Base-by-base conservation (phyloP, 108 stramenopile genomes). In the Nitzschia sp. region DNA sequence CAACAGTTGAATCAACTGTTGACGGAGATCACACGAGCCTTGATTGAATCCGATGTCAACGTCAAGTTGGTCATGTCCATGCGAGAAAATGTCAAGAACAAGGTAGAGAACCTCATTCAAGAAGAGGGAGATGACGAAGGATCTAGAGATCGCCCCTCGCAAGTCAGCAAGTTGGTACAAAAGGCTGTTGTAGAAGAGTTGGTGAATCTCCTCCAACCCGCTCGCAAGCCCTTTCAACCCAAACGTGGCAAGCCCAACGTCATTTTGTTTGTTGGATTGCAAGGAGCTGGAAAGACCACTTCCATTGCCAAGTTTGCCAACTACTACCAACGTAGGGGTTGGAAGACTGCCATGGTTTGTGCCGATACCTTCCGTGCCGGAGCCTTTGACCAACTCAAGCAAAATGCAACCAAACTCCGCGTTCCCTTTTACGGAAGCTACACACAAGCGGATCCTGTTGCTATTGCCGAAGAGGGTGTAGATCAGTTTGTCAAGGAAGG, bases 321-420 rank as follows among this genome's bases (percentile, higher is more conserved):
- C 79, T 95, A 97, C 72, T 97, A 97, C 71, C 86, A 88, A 58
- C 75, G 88, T 3, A 81, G 85, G 22, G 92, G 91, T 10, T 95
- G 81, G 85, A 93, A 92, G 78, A 87, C 87, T 10, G 81, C 76
- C 72, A 97, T 98, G 98, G 97, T 98, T 3, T 98, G 98, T 78
- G 95, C 95, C 40, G 98, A 98, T 79, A 97, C 97, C 57, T 98
- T 98, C 72, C 91, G 98, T 8, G 98, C 98, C 2, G 98, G 98
- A 15, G 98, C 98, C 0, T 97, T 97, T 73, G 98, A 98, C 80
- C 98, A 98, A 67, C 77, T 98, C 70, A 97, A 96, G 77, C 98
- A 98, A 80, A 98, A 98, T 81, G 97, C 98, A 29, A 96, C 94
- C 62, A 97, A 97, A 80, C 77, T 98, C 57, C 81, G 95, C 12